Base-by-base conservation (phyloP, 305 asterid species). In the Solanum chacoense region DNA sequence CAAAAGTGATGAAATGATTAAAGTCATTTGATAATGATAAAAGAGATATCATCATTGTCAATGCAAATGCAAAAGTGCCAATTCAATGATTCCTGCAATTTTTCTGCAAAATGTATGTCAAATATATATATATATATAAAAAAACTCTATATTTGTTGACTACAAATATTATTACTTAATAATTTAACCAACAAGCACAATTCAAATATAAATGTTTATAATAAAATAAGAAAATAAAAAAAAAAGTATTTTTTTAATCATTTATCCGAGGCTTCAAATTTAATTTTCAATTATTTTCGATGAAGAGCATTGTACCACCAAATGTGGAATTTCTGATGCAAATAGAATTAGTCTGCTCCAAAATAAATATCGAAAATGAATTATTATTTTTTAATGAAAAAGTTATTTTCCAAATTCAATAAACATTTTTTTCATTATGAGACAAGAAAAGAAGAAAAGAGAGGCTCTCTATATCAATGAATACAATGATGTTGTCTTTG, bases 1-100 rank as follows among this genome's bases (percentile, higher is more conserved):
- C 38, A 59, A 90, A 91, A 45, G 91, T 79, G 69, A 85, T 85
- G 92, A 77, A 90, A 92, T 92, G 92, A 93, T 93, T 90, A 88
- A 86, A 84, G 84, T 87, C 63, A 73, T 89, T 91, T 76, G 91
- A 91, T 86, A 85, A 88, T 32, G 38, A 87, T 85, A 81, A 88
- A 45, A 86, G 83, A 80, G 86, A 63, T 77, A 59, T 34, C 63
- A 89, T 90, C 74, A 90, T 89, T n/a, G 78, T 88, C 71, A 36
- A 22, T 36, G 84, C 50, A 28, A 84, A 88, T 89, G 92, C 86
- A 87, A 37, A 72, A 88, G 67, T 85, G 37, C 91, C 88, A 88
- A 29, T 32, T 87, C 88, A 91, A 38, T 72, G 88, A 90, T 91
- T 90, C 90, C 90, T 89, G 91, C 93, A 75, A 86, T 88, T 87